Percentiles rank a stretch among this genome's conserved stretches.
These are phyloP conservation scores for Hypoxylon perforatum DNA, from an alignment of 495 filamentous ascomycete species.

Conservation along the genomic window DNA sequence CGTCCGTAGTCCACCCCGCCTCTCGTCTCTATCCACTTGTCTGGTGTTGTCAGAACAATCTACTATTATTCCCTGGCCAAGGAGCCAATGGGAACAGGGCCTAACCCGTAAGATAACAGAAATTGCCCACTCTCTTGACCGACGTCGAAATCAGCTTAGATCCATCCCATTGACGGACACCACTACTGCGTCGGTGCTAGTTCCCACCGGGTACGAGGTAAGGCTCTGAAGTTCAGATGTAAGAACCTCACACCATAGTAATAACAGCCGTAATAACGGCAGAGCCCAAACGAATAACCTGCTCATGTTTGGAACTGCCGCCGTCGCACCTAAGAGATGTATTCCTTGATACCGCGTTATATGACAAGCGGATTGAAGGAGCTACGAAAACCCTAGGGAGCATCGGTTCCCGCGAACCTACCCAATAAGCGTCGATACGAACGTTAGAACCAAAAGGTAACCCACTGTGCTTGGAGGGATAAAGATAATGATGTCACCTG, in stretches of 20 bases:
- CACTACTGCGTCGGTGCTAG: constrained; percentile 26
- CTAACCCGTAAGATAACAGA: constrained; percentile 33
- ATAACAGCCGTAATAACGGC: constrained; percentile 4
- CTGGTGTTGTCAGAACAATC: constrained; percentile 8
- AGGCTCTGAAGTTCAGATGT: not conserved
- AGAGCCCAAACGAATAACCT: constrained; percentile 9
- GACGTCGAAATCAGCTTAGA: constrained; percentile 31
- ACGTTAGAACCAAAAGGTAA: constrained; percentile 26
- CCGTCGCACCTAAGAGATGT: constrained; percentile 24
- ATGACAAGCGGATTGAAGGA: constrained; percentile 13
- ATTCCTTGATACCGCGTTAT: constrained; percentile 27
- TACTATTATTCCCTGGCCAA: constrained; percentile 15
- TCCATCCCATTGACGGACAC: constrained; percentile 21
- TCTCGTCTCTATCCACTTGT: not conserved
- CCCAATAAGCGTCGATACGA: constrained; percentile 23
- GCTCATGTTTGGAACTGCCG: constrained; percentile 33
- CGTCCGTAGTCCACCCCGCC: constrained; percentile 10
- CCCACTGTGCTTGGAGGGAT: constrained; percentile 12
- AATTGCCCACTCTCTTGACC: constrained; percentile 37
- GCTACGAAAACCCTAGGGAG: constrained; percentile 13
- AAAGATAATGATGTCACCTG: constrained; percentile 34
- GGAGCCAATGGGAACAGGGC: constrained; percentile 23
- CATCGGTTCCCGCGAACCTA: constrained; percentile 15
- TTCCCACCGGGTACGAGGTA: constrained; percentile 5
- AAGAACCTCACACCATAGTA: not conserved